Base-by-base conservation (phyloP, 2,329 filamentous ascomycete species). In the Onygena corvina region DNA sequence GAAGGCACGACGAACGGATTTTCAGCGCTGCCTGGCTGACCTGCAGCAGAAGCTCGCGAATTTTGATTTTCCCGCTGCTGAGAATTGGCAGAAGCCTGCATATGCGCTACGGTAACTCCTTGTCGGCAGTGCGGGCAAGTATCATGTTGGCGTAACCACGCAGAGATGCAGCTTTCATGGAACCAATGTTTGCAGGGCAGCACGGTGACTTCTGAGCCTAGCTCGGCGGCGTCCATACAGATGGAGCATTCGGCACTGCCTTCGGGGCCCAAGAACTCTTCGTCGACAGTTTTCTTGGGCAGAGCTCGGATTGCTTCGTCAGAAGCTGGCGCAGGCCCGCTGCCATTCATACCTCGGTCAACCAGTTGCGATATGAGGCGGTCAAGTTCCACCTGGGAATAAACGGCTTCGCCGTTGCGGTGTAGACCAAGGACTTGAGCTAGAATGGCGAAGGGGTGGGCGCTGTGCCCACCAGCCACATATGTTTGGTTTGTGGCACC, bases 171-270 rank as follows among this genome's bases (percentile, higher is more conserved):
- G 21, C 77, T 72, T 51, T 82, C 81, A 60, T 95, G 90, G 64
- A 94, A 96, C 86, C 87, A 94, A 61, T 98, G 92, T 52, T 80
- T 83, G 67, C 92, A 98, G 0, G 88, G 88, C 46, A 98, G 67
- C 40, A 82, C 76, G 0, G 84, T 77, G 3, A 90, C 86, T 61
- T 85, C 80, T 25, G 85, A 80, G 8, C 80, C 84, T 30, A 84
- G 61, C 21, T 78, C 74, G 53, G 93, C 82, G 23, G 85, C 78
- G 49, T 95, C 88, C 71, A 96, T 94, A 67, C 92, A 98, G 51
- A 98, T 94, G 30, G 86, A 89, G 64, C 92, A 98, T 61, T 95
- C 89, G 1, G 76, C 78, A 47, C 71, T 75, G 35, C 80, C 83
- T 51, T 83, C 85, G 3, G 70, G 67, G 4, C 76, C 76, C 48